These are phyloP conservation scores for Cylindricascospora bacillispora DNA, from an alignment of 1,139 yeast species.

Conservation along the genomic window DNA sequence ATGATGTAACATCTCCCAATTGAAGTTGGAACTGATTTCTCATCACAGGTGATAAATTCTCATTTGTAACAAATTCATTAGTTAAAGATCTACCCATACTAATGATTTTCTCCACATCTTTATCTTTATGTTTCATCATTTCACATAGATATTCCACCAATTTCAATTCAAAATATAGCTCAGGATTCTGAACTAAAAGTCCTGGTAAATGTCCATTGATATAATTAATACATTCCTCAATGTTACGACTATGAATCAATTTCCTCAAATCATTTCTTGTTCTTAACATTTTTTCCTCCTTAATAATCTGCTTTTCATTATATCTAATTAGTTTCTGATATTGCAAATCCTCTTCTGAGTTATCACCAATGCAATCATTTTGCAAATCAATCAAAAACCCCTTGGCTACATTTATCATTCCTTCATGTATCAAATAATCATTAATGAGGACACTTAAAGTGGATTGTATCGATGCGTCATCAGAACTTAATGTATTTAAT, in stretches of 20 bases:
- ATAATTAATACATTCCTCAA: slow-evolving; percentile 35
- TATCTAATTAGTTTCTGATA: slow-evolving; percentile 14
- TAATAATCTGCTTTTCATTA: slow-evolving; percentile 20
- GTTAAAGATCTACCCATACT: slow-evolving; percentile 37
- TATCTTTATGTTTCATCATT: slow-evolving; percentile 27
- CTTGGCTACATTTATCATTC: slow-evolving; percentile 53
- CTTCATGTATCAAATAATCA: slow-evolving; percentile 62
- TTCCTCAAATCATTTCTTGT: slow-evolving; percentile 42
- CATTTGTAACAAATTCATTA: slow-evolving; percentile 25
- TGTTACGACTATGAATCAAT: slow-evolving; percentile 34
- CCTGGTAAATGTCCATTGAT: slow-evolving; percentile 35
- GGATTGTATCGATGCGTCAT: slow-evolving; percentile 28
- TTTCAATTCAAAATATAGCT: slow-evolving; percentile 40
- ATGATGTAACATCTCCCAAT: slow-evolving; percentile 33
- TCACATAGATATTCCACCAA: slow-evolving; percentile 33
- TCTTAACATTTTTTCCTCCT: slow-evolving; percentile 31
- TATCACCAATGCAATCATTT: slow-evolving; percentile 17
- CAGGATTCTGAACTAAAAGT: slow-evolving; percentile 31
- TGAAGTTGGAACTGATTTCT: slow-evolving; percentile 23
- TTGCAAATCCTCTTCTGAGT: slow-evolving; percentile 11
- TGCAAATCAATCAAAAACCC: slow-evolving; percentile 44
- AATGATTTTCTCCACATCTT: slow-evolving; percentile 29
- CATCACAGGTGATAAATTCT: slow-evolving; percentile 12
- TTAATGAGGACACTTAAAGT: slow-evolving; percentile 46
- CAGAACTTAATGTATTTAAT: slow-evolving; percentile 17